phyloP scores from a whole-genome alignment of 352 stramenopile species.

The Blastocystis sp. region DNA sequence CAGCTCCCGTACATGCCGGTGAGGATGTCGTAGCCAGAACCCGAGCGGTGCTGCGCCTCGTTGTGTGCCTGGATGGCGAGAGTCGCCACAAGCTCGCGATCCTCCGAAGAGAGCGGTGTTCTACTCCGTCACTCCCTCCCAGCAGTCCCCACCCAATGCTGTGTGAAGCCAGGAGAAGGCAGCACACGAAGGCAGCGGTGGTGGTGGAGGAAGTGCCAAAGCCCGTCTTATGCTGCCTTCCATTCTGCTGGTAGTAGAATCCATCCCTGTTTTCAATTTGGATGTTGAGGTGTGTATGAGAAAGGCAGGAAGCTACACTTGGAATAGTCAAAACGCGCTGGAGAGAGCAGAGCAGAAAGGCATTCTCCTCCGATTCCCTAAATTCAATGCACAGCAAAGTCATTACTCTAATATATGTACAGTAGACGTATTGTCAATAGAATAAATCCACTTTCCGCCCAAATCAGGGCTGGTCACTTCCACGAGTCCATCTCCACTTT shows the following conservation, averaged over 20 bases:
- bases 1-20: conserved; percentile 16
- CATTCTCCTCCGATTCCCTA: conserved; percentile 15
- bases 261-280: not conserved
- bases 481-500: not conserved
- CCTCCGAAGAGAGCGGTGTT: not conserved
- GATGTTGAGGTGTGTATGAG: not conserved
- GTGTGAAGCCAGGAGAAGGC: not conserved
- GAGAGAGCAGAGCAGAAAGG: not conserved
- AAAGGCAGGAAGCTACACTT: not conserved
- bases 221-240: not conserved
- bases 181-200: not conserved
- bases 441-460: conserved; percentile 1
- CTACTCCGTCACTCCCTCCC: not conserved
- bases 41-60: not conserved
- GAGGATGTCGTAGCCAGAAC: conserved; percentile 3
- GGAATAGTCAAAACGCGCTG: not conserved
- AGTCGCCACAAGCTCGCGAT: not conserved
- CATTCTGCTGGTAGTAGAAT: not conserved
- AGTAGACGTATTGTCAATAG: not conserved
- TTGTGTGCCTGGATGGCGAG: not conserved
- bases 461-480: conserved; percentile 6
- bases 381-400: not conserved
- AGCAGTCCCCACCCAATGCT: too few relatives aligned
- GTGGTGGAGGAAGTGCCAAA: conserved; percentile 28
- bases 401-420: not conserved